Conservation (phyloP, 1,139 yeast species). For the Debaryomyces psychrophilus region DNA sequence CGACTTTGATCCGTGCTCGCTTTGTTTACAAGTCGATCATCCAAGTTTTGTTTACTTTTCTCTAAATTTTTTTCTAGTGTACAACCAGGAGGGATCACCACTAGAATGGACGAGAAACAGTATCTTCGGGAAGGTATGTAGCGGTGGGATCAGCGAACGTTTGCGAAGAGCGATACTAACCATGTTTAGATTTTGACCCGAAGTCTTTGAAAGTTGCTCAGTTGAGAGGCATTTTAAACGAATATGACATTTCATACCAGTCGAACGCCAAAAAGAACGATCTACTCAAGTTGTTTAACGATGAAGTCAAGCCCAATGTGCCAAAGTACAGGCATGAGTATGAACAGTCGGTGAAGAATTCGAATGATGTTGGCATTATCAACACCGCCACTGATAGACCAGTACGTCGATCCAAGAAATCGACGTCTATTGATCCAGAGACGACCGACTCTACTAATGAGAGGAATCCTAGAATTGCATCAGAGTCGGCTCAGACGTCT, state of each 20-base stretch:
- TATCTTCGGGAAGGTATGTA: slow-evolving; percentile 31
- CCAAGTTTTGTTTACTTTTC: slow-evolving; percentile 4
- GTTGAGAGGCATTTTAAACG: slow-evolving; percentile 61
- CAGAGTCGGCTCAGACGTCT: not conserved
- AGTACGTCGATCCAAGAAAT: slow-evolving; percentile 3
- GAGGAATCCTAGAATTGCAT: not conserved
- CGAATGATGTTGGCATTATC: slow-evolving; percentile 29
- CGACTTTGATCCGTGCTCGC: not conserved
- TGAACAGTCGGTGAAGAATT: slow-evolving; percentile 19
- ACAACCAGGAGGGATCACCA: slow-evolving; percentile 3
- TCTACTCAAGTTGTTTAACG: slow-evolving; percentile 55
- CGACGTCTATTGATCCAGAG: not conserved
- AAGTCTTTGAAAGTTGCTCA: slow-evolving; percentile 61
- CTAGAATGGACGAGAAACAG: slow-evolving; percentile 25
- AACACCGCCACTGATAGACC: slow-evolving; percentile 6
- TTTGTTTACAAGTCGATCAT: slow-evolving; percentile 6
- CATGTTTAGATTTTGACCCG: slow-evolving; percentile 60
- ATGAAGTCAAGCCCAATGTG: slow-evolving; percentile 48
- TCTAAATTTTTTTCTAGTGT: not conserved
- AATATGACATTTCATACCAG: slow-evolving; percentile 58
- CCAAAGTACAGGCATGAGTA: slow-evolving; percentile 29
- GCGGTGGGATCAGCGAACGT: not conserved
- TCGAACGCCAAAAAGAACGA: slow-evolving; percentile 66
- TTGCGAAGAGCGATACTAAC: slow-evolving; percentile 8
- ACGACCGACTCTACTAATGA: not conserved